phyloP scores from a whole-genome alignment of 2,329 filamentous ascomycete genomes.

The Phaeophleospora eucalypticola region DNA sequence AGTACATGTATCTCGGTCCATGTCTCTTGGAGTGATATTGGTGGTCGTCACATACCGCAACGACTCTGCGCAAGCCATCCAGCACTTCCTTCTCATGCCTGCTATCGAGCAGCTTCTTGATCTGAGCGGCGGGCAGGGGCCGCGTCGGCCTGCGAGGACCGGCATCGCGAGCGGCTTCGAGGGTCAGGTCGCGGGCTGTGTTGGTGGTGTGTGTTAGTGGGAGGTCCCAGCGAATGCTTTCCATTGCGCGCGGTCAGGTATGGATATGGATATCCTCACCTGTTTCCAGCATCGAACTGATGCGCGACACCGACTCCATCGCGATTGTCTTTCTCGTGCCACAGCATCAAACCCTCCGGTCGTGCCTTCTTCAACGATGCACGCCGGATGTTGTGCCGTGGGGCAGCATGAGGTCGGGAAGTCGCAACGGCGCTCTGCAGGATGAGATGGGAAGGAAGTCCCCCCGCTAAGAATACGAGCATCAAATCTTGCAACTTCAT shows the following conservation, averaged over 20 bases:
- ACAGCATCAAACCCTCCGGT: slow-evolving; percentile 10
- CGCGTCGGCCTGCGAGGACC: slow-evolving; percentile 58
- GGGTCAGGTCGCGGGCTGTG: slow-evolving; percentile 87
- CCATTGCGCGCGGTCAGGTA: slow-evolving; percentile 63
- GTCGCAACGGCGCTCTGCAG: too few species aligned
- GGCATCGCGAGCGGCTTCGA: slow-evolving; percentile 92
- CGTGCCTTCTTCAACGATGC: too few species aligned
- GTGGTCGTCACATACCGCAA: slow-evolving; percentile 61
- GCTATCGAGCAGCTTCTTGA: slow-evolving; percentile 93
- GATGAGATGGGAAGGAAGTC: too few species aligned
- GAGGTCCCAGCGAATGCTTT: slow-evolving; percentile 18
- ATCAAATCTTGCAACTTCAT: too few species aligned
- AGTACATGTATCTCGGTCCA: neutral
- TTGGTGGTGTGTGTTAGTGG: slow-evolving; percentile 3
- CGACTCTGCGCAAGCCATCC: slow-evolving; percentile 83
- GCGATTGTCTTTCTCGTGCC: too few species aligned
- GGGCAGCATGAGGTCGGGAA: too few species aligned
- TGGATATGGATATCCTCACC: slow-evolving; percentile 52
- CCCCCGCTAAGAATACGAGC: too few species aligned
- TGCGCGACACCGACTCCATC: slow-evolving; percentile 96
- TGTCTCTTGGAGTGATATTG: neutral
- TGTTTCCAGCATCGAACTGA: slow-evolving; percentile 91
- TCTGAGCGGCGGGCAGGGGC: slow-evolving; percentile 71
- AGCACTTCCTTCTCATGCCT: slow-evolving; percentile 88
- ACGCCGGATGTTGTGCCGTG: too few species aligned